A percentile compares a stretch with the other conserved stretches of the same genome.
These are phyloP conservation scores for Solanum paucissectum DNA, from an alignment of 257 asterid genomes.

Conservation along the genomic window DNA sequence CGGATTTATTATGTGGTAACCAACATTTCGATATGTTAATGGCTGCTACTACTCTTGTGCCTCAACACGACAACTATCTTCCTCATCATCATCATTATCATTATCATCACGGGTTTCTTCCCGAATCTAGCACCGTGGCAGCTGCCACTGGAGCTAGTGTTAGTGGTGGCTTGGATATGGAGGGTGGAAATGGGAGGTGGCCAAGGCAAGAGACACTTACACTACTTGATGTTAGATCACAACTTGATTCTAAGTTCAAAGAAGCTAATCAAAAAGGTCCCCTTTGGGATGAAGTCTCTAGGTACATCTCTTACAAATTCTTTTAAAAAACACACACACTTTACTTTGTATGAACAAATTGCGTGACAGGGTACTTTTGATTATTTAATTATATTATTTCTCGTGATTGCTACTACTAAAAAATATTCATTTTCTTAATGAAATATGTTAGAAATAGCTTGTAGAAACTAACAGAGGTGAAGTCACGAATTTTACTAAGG, in stretches of 20 bases:
- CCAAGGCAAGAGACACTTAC: slow-evolving; percentile 94
- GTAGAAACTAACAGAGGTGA: background rate
- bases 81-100: slow-evolving; percentile 1
- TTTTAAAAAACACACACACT: no score
- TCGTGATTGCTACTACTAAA: background rate
- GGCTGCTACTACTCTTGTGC: background rate
- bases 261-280: slow-evolving; percentile 97
- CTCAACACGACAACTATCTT: background rate
- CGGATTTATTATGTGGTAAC: slow-evolving; percentile 37
- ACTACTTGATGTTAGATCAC: slow-evolving; percentile 96
- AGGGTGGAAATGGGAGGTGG: slow-evolving; percentile 76
- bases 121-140: slow-evolving; percentile 20
- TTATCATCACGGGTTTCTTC: slow-evolving; percentile 25
- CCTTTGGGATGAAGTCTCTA: slow-evolving; percentile 94
- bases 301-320: slow-evolving; percentile 20
- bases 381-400: background rate
- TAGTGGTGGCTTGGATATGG: slow-evolving; percentile 22
- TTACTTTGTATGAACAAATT: background rate
- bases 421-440: background rate
- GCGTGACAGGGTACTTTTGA: background rate
- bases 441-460: background rate
- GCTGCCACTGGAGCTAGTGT: background rate
- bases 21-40: slow-evolving; percentile 50
- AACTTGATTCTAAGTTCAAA: slow-evolving; percentile 79
- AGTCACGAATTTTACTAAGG: background rate